These are phyloP conservation scores for Phytopythium mirpurense DNA, from an alignment of 352 stramenopile genomes.

Conservation along the genomic window DNA sequence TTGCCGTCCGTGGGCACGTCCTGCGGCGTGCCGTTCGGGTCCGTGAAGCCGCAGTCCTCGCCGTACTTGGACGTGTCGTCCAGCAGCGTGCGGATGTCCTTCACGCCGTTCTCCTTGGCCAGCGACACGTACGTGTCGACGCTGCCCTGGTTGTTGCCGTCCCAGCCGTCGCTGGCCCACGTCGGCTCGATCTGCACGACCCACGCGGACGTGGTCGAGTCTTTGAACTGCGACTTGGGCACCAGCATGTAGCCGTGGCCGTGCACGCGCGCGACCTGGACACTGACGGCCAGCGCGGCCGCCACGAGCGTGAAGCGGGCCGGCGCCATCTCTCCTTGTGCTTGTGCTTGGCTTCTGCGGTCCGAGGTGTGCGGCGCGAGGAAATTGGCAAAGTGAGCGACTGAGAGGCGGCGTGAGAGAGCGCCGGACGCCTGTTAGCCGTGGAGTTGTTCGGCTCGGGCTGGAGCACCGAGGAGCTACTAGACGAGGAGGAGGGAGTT, in stretches of 20 bases:
- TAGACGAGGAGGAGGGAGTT: too few relatives aligned
- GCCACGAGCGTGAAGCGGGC: conserved; percentile 9
- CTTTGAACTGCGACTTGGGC: conserved; percentile 25
- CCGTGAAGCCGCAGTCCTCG: conserved; percentile 29
- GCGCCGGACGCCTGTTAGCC: background rate
- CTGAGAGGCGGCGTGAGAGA: background rate
- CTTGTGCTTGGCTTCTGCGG: background rate
- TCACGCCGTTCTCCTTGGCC: conserved; percentile 25
- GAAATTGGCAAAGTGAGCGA: conserved; percentile 4
- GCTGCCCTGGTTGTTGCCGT: conserved; percentile 26
- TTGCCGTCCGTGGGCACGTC: conserved; percentile 28
- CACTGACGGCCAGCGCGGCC: conserved; percentile 14
- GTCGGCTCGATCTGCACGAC: conserved; percentile 27
- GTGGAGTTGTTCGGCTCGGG: too few relatives aligned
- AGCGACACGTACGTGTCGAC: conserved; percentile 18
- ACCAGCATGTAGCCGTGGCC: conserved; percentile 32
- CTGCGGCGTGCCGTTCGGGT: conserved; percentile 25
- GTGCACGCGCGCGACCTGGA: conserved; percentile 11
- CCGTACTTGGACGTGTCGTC: conserved; percentile 30
- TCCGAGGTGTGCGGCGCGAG: background rate
- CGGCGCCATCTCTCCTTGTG: conserved; percentile 4
- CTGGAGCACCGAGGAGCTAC: too few relatives aligned
- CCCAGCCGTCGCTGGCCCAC: conserved; percentile 21
- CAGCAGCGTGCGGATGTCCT: conserved; percentile 25
- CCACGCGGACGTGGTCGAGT: conserved; percentile 23